Evolutionary conservation across 2,329 filamentous ascomycete genomes (phyloP).

Genomic region (Bipolaris bicolor): DNA sequence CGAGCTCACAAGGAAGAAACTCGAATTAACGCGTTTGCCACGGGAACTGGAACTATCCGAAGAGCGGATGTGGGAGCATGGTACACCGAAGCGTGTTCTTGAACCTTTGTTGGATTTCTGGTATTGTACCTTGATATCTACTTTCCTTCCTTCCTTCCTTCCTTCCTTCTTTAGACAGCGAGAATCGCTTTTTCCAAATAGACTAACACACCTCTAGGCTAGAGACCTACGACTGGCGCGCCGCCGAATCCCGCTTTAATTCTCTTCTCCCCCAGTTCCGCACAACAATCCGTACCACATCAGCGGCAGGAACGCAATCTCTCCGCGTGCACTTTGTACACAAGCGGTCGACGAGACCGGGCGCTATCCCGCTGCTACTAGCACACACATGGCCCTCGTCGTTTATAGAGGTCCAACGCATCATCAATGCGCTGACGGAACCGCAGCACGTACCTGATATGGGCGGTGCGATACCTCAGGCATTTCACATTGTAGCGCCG

Average conservation of each 20-base stretch:
- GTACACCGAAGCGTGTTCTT: slow-evolving; percentile 65
- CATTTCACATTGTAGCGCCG: slow-evolving; percentile 71
- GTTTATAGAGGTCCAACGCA: slow-evolving; percentile 64
- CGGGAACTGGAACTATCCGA: slow-evolving; percentile 60
- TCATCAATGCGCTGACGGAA: slow-evolving; percentile 62
- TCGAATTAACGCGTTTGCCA: slow-evolving; percentile 69
- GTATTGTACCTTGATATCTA: slow-evolving; percentile 20
- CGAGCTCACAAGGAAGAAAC: slow-evolving; percentile 69
- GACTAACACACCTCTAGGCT: slow-evolving; percentile 51
- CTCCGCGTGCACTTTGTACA: slow-evolving; percentile 71
- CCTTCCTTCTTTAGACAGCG: too few species aligned
- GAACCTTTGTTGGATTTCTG: slow-evolving; percentile 71
- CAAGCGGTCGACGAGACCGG: slow-evolving; percentile 58
- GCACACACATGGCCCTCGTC: slow-evolving; percentile 70
- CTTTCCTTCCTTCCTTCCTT: neutral
- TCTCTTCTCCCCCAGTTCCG: slow-evolving; percentile 67
- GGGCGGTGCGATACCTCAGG: slow-evolving; percentile 34
- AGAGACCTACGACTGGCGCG: slow-evolving; percentile 69
- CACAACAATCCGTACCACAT: slow-evolving; percentile 56
- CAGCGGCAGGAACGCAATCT: slow-evolving; percentile 33
- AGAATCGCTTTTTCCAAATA: too few species aligned
- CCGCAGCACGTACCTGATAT: slow-evolving; percentile 53
- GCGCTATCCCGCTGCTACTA: slow-evolving; percentile 68
- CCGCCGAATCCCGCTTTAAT: slow-evolving; percentile 65
- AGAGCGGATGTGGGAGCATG: slow-evolving; percentile 59